A percentile compares a stretch with the other conserved stretches of the same genome.
Evolutionary conservation across 345 rosid species (phyloP).

Genomic region (Lepidium africanum): DNA sequence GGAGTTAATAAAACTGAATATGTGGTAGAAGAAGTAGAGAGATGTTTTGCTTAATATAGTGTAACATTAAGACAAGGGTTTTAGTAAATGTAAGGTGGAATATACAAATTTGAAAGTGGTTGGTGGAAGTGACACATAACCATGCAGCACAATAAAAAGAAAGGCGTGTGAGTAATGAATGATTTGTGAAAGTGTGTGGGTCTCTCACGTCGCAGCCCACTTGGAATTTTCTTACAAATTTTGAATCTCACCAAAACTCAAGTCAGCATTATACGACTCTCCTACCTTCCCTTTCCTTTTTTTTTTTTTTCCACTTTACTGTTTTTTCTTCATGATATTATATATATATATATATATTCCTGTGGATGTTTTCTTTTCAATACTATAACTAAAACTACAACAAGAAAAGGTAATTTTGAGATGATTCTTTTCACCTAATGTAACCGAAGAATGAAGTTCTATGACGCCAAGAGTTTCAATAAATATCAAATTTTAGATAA

Average conservation of each 20-base stretch:
- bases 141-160: background rate
- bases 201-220: conserved; percentile 27
- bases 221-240: conserved; percentile 22
- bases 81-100: conserved; percentile 17
- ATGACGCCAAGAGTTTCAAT: background rate
- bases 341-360: background rate
- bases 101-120: conserved; percentile 12
- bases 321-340: background rate
- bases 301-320: background rate
- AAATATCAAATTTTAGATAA: background rate
- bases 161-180: conserved; percentile 14
- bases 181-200: conserved; percentile 24
- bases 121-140: conserved; percentile 27
- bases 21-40: too few relatives aligned
- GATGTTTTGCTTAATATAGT: background rate
- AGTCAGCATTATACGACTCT: conserved; percentile 28
- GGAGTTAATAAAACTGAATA: too few relatives aligned
- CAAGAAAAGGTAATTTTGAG: background rate
- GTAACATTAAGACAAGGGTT: background rate
- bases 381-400: background rate
- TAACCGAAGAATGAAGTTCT: background rate
- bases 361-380: background rate
- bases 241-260: conserved; percentile 14
- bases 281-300: conserved; percentile 11
- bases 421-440: conserved; percentile 6